These are phyloP conservation scores for Dictyostelium brefeldianum DNA, from an alignment of 78 protist species.

Conservation along the genomic window DNA sequence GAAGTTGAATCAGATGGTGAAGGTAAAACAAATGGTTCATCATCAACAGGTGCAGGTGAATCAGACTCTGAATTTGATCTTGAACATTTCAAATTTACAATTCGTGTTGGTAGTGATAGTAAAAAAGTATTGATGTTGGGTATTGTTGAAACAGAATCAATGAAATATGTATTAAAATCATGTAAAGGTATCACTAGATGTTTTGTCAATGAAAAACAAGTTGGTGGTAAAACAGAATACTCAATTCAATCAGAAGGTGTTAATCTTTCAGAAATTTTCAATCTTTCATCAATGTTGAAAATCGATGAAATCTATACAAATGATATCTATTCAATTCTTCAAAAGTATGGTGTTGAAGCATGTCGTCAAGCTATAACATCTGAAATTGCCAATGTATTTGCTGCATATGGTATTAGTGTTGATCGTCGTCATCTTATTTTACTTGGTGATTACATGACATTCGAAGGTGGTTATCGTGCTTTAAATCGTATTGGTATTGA, in stretches of 20 bases:
- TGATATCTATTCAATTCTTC: conserved; percentile 74
- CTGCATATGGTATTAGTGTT: conserved; percentile 98
- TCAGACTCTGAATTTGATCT: neutral
- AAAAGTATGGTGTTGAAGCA: conserved; percentile 93
- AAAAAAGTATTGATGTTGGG: conserved; percentile 71
- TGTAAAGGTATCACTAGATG: conserved; percentile 69
- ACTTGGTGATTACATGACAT: conserved; percentile 97
- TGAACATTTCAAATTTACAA: neutral
- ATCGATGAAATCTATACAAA: conserved; percentile 82
- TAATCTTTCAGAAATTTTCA: conserved; percentile 82
- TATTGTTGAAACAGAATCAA: conserved; percentile 43
- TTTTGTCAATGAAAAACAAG: conserved; percentile 69
- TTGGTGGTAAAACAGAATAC: conserved; percentile 56
- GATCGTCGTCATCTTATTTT: conserved; percentile 96
- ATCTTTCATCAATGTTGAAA: conserved; percentile 39
- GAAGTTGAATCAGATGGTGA: neutral
- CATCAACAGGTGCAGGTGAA: neutral
- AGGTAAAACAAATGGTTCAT: neutral
- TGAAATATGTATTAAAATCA: conserved; percentile 36
- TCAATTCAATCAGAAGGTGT: conserved; percentile 89
- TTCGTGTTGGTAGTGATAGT: conserved; percentile 42
- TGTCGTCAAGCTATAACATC: conserved; percentile 89
- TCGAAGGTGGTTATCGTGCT: conserved; percentile 83
- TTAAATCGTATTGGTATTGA: conserved; percentile 78
- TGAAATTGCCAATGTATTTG: conserved; percentile 94